These are phyloP conservation scores for Scenedesmus sp. DNA, from an alignment of 163 green algal species.

Conservation along the genomic window DNA sequence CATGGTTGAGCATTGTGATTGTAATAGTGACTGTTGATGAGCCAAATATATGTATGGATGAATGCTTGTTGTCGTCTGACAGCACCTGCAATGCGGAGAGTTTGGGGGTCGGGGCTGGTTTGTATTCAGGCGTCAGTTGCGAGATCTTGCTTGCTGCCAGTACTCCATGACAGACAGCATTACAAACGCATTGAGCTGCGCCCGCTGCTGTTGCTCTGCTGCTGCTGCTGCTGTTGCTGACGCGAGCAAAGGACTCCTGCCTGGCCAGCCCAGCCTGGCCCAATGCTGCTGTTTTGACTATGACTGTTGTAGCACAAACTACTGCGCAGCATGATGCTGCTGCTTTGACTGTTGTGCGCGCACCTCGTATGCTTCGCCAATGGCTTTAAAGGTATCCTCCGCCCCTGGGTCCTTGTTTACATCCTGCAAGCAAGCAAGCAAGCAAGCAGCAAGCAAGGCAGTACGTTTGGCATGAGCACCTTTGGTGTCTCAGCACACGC, in stretches of 20 bases:
- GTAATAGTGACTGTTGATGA: too few relatives aligned
- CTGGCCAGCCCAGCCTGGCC: too few relatives aligned
- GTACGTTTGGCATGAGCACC: not conserved
- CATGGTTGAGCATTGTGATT: not conserved
- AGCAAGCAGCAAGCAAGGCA: not conserved
- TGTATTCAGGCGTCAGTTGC: too few relatives aligned
- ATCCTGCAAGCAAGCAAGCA: slow-evolving; percentile 71
- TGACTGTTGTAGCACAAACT: not conserved
- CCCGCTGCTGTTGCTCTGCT: not conserved
- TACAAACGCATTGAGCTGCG: not conserved
- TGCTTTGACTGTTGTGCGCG: not conserved
- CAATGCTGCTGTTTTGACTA: too few relatives aligned
- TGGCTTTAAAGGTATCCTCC: slow-evolving; percentile 98
- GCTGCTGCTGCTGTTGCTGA: not conserved
- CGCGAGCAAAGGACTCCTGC: too few relatives aligned
- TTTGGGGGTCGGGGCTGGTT: too few relatives aligned
- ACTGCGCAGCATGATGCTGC: not conserved
- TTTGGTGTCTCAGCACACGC: not conserved
- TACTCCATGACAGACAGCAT: not conserved
- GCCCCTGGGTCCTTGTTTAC: slow-evolving; percentile 98
- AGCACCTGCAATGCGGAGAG: too few relatives aligned
- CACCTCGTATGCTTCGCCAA: slow-evolving; percentile 97
- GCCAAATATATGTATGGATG: too few relatives aligned
- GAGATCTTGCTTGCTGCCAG: not conserved
- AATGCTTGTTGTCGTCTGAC: too few relatives aligned